Evolutionary conservation across 2,329 filamentous ascomycete species (phyloP).

Genomic region (Cytospora piceicola): DNA sequence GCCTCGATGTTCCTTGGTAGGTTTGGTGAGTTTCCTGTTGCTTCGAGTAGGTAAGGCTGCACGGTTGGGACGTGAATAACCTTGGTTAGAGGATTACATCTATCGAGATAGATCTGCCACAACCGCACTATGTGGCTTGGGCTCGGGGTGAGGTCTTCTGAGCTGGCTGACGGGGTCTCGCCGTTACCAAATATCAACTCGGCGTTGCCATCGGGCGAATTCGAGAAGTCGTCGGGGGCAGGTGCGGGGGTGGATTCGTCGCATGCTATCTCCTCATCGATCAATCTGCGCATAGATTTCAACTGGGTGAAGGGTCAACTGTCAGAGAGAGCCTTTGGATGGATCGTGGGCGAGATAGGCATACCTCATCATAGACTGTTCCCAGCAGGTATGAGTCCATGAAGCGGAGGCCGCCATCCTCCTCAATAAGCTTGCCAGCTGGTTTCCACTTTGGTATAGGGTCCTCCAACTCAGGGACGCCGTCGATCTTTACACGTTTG

Average conservation of each 20-base stretch:
- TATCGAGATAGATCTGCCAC: conserved; percentile 76
- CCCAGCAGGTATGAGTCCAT: conserved; percentile 61
- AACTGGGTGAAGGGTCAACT: conserved; percentile 43
- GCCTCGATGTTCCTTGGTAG: conserved; percentile 64
- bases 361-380: conserved; percentile 60
- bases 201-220: conserved; percentile 55
- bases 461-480: conserved; percentile 39
- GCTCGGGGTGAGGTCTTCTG: conserved; percentile 63
- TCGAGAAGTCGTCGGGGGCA: conserved; percentile 19
- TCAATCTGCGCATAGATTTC: conserved; percentile 61
- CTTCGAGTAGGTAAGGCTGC: conserved; percentile 67
- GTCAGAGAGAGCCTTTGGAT: conserved; percentile 27
- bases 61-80: conserved; percentile 72
- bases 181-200: conserved; percentile 53
- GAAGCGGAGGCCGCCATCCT: conserved; percentile 59
- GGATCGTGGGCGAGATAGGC: background rate
- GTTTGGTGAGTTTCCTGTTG: conserved; percentile 57
- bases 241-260: conserved; percentile 28
- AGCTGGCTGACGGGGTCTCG: conserved; percentile 41
- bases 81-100: conserved; percentile 76
- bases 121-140: conserved; percentile 69
- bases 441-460: conserved; percentile 47
- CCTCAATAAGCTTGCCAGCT: conserved; percentile 57
- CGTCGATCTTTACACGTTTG: conserved; percentile 20
- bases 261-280: conserved; percentile 52